Conservation (phyloP, 345 rosid species). For the Gossypium stocksii region DNA sequence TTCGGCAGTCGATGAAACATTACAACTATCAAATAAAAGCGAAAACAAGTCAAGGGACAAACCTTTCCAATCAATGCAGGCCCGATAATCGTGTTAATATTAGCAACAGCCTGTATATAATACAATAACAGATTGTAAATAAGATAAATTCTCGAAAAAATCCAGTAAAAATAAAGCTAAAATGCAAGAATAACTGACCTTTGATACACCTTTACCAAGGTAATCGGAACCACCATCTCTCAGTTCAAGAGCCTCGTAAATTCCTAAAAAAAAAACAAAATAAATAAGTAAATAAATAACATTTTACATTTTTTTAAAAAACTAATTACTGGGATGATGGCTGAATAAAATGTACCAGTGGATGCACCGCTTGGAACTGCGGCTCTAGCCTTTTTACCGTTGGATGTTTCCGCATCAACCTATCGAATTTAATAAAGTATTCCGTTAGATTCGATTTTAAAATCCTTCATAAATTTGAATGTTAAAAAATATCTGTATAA, state of each 20-base stretch:
- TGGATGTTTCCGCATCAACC: conserved; percentile 64
- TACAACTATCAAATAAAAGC: background rate
- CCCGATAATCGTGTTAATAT: conserved; percentile 71
- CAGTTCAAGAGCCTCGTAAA: conserved; percentile 89
- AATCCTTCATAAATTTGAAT: background rate
- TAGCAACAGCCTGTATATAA: conserved; percentile 60
- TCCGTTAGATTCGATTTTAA: background rate
- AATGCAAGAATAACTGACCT: conserved; percentile 38
- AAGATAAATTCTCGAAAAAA: background rate
- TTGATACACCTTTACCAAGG: conserved; percentile 91
- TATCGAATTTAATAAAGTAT: conserved; percentile 12
- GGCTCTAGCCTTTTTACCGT: conserved; percentile 58
- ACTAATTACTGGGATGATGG: background rate
- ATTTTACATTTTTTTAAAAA: background rate
- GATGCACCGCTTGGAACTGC: conserved; percentile 99
- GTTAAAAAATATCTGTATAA: background rate
- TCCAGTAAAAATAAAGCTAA: background rate
- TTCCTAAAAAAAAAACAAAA: conserved; percentile 36
- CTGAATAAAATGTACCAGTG: conserved; percentile 49
- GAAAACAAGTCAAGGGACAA: background rate
- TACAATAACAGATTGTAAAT: background rate
- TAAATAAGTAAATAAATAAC: background rate
- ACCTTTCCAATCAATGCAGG: conserved; percentile 96
- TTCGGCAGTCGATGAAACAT: background rate
- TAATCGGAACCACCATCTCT: conserved; percentile 98